Percentiles rank a stretch among this genome's conserved stretches.
phyloP scores from a whole-genome alignment of 2,329 filamentous ascomycete species.

The Coniochaeta prunicola region DNA sequence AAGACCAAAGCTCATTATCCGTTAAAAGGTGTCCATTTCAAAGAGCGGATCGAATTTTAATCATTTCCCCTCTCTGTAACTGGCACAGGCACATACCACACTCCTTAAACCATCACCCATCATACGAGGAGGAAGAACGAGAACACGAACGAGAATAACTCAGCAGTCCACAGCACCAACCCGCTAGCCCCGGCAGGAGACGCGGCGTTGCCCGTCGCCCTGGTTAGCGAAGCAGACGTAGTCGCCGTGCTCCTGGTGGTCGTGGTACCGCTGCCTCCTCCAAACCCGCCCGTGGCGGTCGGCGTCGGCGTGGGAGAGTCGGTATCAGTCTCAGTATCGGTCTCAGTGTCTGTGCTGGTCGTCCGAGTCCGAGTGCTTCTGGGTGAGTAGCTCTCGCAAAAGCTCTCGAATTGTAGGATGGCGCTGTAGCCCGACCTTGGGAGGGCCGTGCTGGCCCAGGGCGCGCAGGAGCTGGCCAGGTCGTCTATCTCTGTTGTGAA shows the following conservation, averaged over 20 bases:
- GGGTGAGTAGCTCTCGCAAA: neutral
- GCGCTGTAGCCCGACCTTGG: neutral
- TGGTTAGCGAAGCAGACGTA: neutral
- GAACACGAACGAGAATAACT: neutral
- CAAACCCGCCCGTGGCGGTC: neutral
- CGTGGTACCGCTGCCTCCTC: neutral
- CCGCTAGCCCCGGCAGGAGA: neutral
- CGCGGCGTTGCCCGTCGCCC: neutral
- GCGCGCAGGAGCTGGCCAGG: neutral
- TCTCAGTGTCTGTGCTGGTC: neutral
- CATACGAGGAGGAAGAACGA: neutral
- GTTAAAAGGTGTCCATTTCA: neutral
- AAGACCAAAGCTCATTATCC: neutral
- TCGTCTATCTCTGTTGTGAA: conserved; percentile 1
- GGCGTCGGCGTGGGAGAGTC: neutral
- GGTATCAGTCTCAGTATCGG: neutral
- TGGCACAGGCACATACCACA: neutral
- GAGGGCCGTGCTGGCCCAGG: neutral
- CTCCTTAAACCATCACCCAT: neutral
- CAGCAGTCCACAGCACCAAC: neutral
- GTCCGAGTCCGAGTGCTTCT: neutral
- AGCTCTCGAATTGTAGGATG: neutral
- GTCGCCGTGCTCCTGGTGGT: neutral
- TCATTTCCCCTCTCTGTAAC: neutral
- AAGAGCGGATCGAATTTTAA: neutral